Evolutionary conservation across 306 rosid species (phyloP), one percentile per base, ranked within the genome.

Genomic region (Acacia confusa): DNA sequence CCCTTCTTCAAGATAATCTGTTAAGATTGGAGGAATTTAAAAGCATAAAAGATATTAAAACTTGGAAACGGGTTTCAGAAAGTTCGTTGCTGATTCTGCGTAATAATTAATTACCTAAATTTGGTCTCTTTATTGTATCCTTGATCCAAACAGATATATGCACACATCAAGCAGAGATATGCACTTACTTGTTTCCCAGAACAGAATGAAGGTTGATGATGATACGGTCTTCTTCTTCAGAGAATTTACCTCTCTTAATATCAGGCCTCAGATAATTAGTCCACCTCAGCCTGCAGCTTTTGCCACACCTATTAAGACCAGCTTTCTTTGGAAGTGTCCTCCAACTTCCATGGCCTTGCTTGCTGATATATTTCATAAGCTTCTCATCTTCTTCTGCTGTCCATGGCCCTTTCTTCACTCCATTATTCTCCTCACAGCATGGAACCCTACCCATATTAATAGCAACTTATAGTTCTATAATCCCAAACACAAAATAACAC

Each of bases 331-430:
- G 85, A 48, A 95, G 88, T 4, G 93, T 74, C 79, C 97, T 88
- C 98, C 98, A 95, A 74, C 88, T 91, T 71, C 97, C 98, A 79
- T 89, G 92, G 61, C 97, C 97, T 48, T 95, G 75, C 34, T 47
- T 79, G 34, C 20, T 85, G 70, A 95, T 89, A 58, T 89, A 85
- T 77, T 90, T 91, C 64, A 79, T 50, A 45, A 95, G 85, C 78
- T 81, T 92, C 82, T 90, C 82, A 79, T 95, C 98, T 89, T 95
- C 97, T 75, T 95, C 98, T 4, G 89, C 82, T 55, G 95, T 95
- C 98, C 98, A 95, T 82, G 97, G 98, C 83, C 98, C 98, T 88
- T 95, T 95, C 91, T 95, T 95, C 28, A 92, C 86, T 64, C 78
- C 81, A 48, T 27, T 86, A 43, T 20, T 86, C 70, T 88, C 94